Evolutionary conservation across 164 flowering plant species (phyloP).

Genomic region (Tetrastigma voinierianum): DNA sequence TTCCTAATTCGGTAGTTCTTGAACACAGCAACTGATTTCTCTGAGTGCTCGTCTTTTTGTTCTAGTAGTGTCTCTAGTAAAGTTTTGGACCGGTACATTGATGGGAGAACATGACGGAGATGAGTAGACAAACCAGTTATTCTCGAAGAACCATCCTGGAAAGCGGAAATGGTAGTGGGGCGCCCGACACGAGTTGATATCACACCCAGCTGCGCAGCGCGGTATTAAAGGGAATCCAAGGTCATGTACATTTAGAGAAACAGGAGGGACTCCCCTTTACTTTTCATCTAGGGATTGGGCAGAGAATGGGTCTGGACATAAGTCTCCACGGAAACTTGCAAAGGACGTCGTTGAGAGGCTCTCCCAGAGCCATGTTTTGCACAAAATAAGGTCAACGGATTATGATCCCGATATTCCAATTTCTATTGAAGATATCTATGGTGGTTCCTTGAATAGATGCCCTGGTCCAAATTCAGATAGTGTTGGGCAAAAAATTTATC

Average conservation of each 20-base stretch:
- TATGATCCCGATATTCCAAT: constrained; percentile 48
- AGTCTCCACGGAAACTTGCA: constrained; percentile 70
- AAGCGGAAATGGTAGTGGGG: constrained; percentile 33
- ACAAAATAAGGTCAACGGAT: constrained; percentile 37
- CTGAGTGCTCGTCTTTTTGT: constrained; percentile 56
- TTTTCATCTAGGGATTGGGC: constrained; percentile 45
- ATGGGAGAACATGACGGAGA: constrained; percentile 84
- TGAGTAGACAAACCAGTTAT: constrained; percentile 26
- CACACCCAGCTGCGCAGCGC: constrained; percentile 48
- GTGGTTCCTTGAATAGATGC: constrained; percentile 32
- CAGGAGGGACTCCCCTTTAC: constrained; percentile 27
- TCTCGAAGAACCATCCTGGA: constrained; percentile 23
- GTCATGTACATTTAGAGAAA: constrained; percentile 62
- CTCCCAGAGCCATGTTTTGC: constrained; percentile 38
- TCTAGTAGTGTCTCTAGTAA: constrained; percentile 57
- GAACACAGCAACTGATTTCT: constrained; percentile 30
- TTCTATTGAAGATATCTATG: constrained; percentile 71
- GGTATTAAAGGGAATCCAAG: constrained; percentile 41
- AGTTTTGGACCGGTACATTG: constrained; percentile 85
- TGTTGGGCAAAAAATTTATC: constrained; percentile 11
- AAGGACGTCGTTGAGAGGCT: constrained; percentile 83
- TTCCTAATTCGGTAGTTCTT: constrained; percentile 36
- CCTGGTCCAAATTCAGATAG: constrained; percentile 31
- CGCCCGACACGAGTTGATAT: constrained; percentile 65
- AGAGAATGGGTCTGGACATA: constrained; percentile 47